These are phyloP conservation scores for Zarea fungicola DNA, from an alignment of 2,329 filamentous ascomycete genomes.

Conservation along the genomic window DNA sequence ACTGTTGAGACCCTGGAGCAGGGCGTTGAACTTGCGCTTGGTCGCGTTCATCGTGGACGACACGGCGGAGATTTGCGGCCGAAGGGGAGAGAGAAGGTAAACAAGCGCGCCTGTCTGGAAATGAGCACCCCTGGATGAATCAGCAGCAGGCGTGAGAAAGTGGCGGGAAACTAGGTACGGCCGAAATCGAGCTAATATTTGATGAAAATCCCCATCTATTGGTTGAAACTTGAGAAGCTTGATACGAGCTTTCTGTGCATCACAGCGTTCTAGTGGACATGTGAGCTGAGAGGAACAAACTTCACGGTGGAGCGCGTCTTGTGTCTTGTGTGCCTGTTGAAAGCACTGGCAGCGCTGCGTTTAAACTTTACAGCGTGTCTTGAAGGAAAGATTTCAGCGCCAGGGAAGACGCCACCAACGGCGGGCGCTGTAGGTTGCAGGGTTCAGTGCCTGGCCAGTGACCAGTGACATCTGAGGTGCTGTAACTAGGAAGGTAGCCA, in stretches of 20 bases:
- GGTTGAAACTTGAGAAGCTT: not conserved
- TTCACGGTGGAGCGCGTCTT: slow-evolving; percentile 1
- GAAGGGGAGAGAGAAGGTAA: not conserved
- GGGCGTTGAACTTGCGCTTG: slow-evolving; percentile 78
- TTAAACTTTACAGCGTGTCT: not conserved
- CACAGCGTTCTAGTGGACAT: not conserved
- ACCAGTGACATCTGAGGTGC: not conserved
- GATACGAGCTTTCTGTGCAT: not conserved
- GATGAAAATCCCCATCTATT: not conserved
- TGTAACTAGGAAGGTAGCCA: not conserved
- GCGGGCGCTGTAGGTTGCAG: no score
- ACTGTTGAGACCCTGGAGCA: slow-evolving; percentile 62
- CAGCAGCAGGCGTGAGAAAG: not conserved
- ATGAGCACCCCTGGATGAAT: slow-evolving; percentile 1
- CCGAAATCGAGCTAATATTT: not conserved
- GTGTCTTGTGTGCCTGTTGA: not conserved
- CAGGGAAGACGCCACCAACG: not conserved
- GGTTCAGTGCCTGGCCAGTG: no score
- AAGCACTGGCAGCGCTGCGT: not conserved
- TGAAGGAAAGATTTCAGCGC: not conserved
- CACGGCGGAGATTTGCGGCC: slow-evolving; percentile 1
- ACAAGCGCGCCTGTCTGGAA: not conserved
- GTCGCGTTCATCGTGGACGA: slow-evolving; percentile 59
- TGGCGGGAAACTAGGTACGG: not conserved
- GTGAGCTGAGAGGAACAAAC: not conserved